Conservation (phyloP, 495 filamentous ascomycete species). For the Tuber umbilicatum region DNA sequence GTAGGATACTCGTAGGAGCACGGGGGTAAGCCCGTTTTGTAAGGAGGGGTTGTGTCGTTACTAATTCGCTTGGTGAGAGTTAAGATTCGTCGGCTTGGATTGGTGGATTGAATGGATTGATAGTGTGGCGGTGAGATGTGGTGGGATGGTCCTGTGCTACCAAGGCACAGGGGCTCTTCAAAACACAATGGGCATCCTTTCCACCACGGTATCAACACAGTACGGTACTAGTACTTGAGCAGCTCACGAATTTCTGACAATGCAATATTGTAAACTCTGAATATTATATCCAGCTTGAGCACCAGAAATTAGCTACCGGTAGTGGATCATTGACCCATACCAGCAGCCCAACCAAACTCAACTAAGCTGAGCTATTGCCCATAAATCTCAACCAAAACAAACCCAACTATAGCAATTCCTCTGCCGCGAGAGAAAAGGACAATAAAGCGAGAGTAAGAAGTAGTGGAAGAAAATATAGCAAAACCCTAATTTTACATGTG, state of each 20-base stretch:
- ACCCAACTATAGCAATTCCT: not conserved
- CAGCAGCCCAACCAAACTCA: not conserved
- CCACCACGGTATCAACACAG: too few relatives aligned
- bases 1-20: not conserved
- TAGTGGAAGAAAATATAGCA: slow-evolving; percentile 15
- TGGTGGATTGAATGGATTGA: not conserved
- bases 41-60: not conserved
- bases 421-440: slow-evolving; percentile 8
- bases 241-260: not conserved
- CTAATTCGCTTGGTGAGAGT: not conserved
- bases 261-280: not conserved
- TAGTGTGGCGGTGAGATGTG: not conserved
- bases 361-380: not conserved
- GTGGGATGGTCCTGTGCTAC: not conserved
- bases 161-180: not conserved
- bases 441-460: slow-evolving; percentile 6
- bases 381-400: not conserved
- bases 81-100: not conserved
- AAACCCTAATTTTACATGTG: slow-evolving; percentile 18
- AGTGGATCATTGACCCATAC: not conserved
- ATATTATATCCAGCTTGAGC: not conserved
- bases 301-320: not conserved
- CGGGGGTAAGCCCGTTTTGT: not conserved
- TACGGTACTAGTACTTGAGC: not conserved
- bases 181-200: not conserved